These are phyloP conservation scores for Magnolia changhungtana DNA, from an alignment of 164 flowering plant genomes.

Conservation along the genomic window DNA sequence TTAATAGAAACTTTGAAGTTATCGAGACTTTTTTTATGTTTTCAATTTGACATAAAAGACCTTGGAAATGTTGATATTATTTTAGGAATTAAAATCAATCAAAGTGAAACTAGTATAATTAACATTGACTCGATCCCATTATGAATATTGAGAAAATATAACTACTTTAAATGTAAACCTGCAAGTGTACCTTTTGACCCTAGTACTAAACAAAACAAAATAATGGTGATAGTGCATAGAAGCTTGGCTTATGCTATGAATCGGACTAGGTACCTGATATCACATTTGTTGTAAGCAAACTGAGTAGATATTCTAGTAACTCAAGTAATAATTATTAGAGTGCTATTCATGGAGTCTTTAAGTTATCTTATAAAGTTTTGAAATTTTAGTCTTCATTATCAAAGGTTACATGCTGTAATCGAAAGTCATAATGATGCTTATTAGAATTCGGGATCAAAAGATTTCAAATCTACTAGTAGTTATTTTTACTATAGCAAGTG, in stretches of 20 bases:
- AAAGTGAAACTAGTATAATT: background rate
- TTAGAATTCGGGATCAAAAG: no score
- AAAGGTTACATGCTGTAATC: no score
- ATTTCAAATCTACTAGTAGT: no score
- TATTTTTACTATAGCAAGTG: no score
- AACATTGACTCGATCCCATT: background rate
- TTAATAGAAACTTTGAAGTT: background rate
- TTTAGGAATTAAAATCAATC: background rate
- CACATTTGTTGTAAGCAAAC: background rate
- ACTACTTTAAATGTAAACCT: background rate
- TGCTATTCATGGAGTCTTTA: background rate
- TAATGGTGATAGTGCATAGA: background rate
- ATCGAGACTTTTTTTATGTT: background rate
- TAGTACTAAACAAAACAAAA: background rate
- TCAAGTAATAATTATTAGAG: background rate
- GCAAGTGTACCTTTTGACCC: background rate
- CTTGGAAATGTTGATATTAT: background rate
- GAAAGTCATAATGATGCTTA: no score
- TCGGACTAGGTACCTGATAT: background rate
- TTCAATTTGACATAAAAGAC: background rate
- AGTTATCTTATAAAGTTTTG: background rate
- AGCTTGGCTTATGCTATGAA: background rate
- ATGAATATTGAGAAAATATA: background rate
- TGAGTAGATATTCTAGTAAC: background rate
- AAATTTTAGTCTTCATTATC: no score